Evolutionary conservation across 805 yeast species (phyloP).

Genomic region (Saturnispora silvae): DNA sequence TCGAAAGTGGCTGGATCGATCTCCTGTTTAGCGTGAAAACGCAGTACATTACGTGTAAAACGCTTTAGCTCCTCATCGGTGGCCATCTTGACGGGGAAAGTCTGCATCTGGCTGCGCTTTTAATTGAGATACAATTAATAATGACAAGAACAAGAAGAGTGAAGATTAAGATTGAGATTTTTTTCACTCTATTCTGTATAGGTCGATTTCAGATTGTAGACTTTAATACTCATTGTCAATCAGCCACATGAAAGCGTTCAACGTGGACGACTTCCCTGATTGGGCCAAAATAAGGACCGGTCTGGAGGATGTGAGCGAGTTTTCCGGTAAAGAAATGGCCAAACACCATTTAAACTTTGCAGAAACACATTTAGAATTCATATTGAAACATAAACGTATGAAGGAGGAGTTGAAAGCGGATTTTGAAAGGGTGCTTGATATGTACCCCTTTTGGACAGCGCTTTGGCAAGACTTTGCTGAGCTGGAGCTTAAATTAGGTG

Average conservation of each 20-base stretch:
- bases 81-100: constrained; percentile 7
- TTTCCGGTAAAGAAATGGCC: no score
- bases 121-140: no score
- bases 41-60: constrained; percentile 3
- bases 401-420: constrained; percentile 18
- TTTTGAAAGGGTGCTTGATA: constrained; percentile 33
- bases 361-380: constrained; percentile 13
- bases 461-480: constrained; percentile 57
- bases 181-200: no score
- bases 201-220: no score
- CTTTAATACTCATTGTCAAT: no score
- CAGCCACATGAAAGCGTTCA: no score
- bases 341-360: constrained; percentile 19
- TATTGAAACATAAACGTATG: constrained; percentile 13
- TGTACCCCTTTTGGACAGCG: constrained; percentile 48
- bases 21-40: constrained; percentile 2
- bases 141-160: no score
- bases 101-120: no score
- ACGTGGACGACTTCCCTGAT: no score
- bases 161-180: no score
- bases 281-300: no score
- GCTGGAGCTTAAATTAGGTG: constrained; percentile 45
- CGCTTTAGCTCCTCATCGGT: constrained; percentile 6
- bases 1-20: constrained; percentile 68
- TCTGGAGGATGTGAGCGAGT: no score